A percentile compares a stretch with the other conserved stretches of the same genome.
Evolutionary conservation across 2,329 filamentous ascomycete genomes (phyloP).

Genomic region (Atkinsonella texensis): DNA sequence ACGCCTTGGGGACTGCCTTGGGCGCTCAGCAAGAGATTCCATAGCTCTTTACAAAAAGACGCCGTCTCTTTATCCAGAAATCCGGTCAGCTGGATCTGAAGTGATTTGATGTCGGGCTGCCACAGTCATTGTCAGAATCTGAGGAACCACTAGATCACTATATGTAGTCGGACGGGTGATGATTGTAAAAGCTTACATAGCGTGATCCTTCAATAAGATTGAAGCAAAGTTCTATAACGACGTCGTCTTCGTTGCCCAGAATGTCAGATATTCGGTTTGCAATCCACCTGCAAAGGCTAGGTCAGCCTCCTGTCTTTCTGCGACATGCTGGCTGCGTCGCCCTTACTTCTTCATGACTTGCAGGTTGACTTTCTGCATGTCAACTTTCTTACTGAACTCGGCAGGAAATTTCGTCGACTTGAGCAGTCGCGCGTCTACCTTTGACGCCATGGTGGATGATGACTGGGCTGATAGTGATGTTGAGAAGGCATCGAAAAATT

Average conservation of each 20-base stretch:
- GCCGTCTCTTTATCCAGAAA: constrained; percentile 90
- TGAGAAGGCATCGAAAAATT: neutral
- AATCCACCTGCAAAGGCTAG: constrained; percentile 62
- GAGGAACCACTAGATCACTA: neutral
- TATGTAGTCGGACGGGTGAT: neutral
- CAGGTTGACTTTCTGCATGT: constrained; percentile 93
- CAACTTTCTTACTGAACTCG: constrained; percentile 90
- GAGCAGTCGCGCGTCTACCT: constrained; percentile 78
- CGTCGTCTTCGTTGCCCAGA: constrained; percentile 85
- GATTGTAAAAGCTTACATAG: constrained; percentile 39
- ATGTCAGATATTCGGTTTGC: constrained; percentile 77
- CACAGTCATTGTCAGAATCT: constrained; percentile 24
- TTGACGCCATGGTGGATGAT: constrained; percentile 55
- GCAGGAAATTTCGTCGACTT: constrained; percentile 87
- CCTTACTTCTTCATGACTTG: constrained; percentile 93
- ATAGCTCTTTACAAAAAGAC: constrained; percentile 83
- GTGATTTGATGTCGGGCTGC: constrained; percentile 87
- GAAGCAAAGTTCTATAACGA: constrained; percentile 77
- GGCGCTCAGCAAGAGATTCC: constrained; percentile 82
- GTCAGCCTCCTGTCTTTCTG: constrained; percentile 8
- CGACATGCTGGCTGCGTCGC: neutral
- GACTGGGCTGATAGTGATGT: constrained; percentile 1
- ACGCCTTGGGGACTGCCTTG: constrained; percentile 83
- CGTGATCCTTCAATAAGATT: constrained; percentile 60
- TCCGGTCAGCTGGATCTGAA: constrained; percentile 89